Percentiles rank a stretch among this genome's conserved stretches.
phyloP scores from a whole-genome alignment of 2,329 filamentous ascomycete species.

The Talaromyces rugulosus region DNA sequence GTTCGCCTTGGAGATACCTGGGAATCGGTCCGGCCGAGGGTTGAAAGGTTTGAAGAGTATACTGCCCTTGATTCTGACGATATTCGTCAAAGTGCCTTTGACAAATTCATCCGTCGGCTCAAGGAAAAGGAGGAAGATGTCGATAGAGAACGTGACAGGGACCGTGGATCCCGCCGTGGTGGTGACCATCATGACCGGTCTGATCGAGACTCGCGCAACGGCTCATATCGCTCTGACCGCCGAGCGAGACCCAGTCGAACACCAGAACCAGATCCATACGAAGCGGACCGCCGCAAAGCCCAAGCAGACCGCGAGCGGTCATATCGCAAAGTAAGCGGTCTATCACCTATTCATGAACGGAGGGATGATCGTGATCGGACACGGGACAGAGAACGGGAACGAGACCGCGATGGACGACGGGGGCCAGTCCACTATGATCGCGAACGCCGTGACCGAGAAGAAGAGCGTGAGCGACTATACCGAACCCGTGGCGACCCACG shows the following conservation, averaged over 20 bases:
- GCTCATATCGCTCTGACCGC: conserved; percentile 19
- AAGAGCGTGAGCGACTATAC: conserved; percentile 84
- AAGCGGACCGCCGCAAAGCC: conserved; percentile 89
- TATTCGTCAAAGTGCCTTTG: conserved; percentile 75
- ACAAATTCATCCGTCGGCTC: conserved; percentile 86
- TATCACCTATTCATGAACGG: conserved; percentile 46
- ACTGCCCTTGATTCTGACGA: conserved; percentile 79
- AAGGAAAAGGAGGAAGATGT: conserved; percentile 83
- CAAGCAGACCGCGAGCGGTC: conserved; percentile 92
- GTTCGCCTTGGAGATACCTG: conserved; percentile 75
- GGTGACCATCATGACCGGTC: conserved; percentile 20
- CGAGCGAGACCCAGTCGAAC: conserved; percentile 67
- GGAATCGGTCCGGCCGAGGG: conserved; percentile 76
- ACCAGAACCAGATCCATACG: conserved; percentile 90
- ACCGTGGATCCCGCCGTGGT: conserved; percentile 51
- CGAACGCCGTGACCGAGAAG: conserved; percentile 81
- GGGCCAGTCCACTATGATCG: conserved; percentile 61
- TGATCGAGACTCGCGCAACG: conserved; percentile 12
- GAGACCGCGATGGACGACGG: conserved; percentile 31
- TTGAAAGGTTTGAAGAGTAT: conserved; percentile 81
- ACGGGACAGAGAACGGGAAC: conserved; percentile 35
- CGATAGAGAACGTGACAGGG: conserved; percentile 56
- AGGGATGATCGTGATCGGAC: conserved; percentile 36
- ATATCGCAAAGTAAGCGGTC: conserved; percentile 73
- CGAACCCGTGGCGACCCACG: conserved; percentile 75